Conservation (phyloP, 441 rosid genomes). For the Eruca vesicaria region DNA sequence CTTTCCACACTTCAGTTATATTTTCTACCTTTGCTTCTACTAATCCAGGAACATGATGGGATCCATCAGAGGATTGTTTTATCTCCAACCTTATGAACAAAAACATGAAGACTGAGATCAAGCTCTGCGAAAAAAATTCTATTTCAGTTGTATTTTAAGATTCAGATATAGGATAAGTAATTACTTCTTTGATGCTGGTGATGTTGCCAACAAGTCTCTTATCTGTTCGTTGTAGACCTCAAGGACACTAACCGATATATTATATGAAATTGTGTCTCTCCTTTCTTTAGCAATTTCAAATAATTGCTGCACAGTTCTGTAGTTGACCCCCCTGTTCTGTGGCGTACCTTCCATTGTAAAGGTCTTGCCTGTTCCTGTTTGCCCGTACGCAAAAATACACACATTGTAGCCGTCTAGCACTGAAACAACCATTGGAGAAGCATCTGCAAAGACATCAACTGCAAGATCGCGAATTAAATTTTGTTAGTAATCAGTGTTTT, state of each 20-base stretch:
- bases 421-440: conserved; percentile 74
- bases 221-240: conserved; percentile 97
- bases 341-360: conserved; percentile 94
- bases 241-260: conserved; percentile 81
- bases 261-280: conserved; percentile 54
- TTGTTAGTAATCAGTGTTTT: not conserved
- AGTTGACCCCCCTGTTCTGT: conserved; percentile 83
- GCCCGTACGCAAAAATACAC: conserved; percentile 95
- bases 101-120: conserved; percentile 10
- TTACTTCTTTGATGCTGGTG: conserved; percentile 78
- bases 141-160: conserved; percentile 7
- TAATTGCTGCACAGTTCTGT: conserved; percentile 70
- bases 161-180: not conserved
- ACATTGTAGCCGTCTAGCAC: conserved; percentile 93
- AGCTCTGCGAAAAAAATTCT: not conserved
- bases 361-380: conserved; percentile 96
- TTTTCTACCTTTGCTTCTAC: conserved; percentile 77
- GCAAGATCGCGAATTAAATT: conserved; percentile 24
- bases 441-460: conserved; percentile 87
- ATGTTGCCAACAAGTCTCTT: conserved; percentile 73
- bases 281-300: conserved; percentile 70
- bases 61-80: conserved; percentile 78
- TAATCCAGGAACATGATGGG: conserved; percentile 78
- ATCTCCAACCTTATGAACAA: conserved; percentile 61
- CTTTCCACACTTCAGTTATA: conserved; percentile 76